A percentile compares a stretch with the other conserved stretches of the same genome.
Evolutionary conservation across 495 filamentous ascomycete species (phyloP).

Genomic region (Hyaloscypha finlandica): DNA sequence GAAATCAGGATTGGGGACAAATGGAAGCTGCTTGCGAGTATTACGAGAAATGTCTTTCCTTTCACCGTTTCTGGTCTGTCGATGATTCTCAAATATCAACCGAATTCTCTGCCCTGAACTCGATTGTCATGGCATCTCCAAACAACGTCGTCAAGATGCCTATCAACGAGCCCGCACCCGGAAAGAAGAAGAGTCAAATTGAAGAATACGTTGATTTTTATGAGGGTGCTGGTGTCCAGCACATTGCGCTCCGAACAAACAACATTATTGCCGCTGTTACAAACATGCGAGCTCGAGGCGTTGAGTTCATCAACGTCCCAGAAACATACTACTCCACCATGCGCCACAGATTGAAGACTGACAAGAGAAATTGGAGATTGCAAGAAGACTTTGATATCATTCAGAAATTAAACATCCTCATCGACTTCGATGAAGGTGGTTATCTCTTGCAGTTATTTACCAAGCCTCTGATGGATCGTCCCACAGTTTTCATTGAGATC

Average conservation of each 20-base stretch:
- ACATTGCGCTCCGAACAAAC: slow-evolving; percentile 79
- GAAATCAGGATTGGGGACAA: slow-evolving; percentile 88
- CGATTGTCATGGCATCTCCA: slow-evolving; percentile 84
- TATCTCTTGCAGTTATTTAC: slow-evolving; percentile 88
- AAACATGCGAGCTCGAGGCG: slow-evolving; percentile 73
- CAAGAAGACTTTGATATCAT: slow-evolving; percentile 76
- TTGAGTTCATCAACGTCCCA: slow-evolving; percentile 88
- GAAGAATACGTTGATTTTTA: slow-evolving; percentile 92
- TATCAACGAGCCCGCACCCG: slow-evolving; percentile 91
- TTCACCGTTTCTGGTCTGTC: slow-evolving; percentile 94
- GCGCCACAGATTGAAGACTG: slow-evolving; percentile 59
- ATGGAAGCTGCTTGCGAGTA: slow-evolving; percentile 85
- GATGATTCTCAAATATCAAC: slow-evolving; percentile 87
- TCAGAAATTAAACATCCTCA: slow-evolving; percentile 74
- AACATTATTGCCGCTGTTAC: slow-evolving; percentile 76
- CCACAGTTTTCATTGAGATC: slow-evolving; percentile 93
- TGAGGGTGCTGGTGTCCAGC: slow-evolving; percentile 82
- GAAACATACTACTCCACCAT: slow-evolving; percentile 80
- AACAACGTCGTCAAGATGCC: slow-evolving; percentile 90
- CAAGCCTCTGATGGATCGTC: slow-evolving; percentile 88
- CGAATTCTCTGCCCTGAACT: slow-evolving; percentile 82
- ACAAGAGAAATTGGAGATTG: slow-evolving; percentile 52
- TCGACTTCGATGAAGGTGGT: slow-evolving; percentile 89
- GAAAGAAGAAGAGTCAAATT: slow-evolving; percentile 85
- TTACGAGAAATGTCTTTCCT: slow-evolving; percentile 86